Percentiles rank a stretch among this genome's conserved stretches.
Conservation (phyloP, 176 grass and related monocot species). For the Aegilops speltoides region DNA sequence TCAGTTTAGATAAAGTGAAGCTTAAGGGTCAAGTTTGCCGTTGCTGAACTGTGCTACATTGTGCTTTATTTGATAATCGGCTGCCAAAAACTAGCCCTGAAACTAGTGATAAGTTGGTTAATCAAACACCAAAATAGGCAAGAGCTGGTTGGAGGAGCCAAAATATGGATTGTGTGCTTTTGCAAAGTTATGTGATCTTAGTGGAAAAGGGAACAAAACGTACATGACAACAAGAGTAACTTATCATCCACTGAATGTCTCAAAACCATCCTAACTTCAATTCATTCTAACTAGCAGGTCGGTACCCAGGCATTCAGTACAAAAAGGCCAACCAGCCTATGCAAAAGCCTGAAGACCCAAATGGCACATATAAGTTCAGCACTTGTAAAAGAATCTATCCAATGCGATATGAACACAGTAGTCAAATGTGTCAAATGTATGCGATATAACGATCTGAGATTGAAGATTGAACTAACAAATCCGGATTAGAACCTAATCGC, state of each 20-base stretch:
- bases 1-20: not conserved
- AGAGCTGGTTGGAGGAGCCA: not conserved
- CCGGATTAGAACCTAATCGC: not conserved
- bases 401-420: not conserved
- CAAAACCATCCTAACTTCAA: not conserved
- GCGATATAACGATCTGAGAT: not conserved
- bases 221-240: not conserved
- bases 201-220: not conserved
- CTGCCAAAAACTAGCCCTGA: not conserved
- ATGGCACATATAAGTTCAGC: not conserved
- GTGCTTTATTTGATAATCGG: not conserved
- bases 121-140: not conserved
- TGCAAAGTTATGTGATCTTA: not conserved
- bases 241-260: not conserved
- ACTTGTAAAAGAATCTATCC: not conserved
- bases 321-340: not conserved
- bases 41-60: not conserved
- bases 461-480: not conserved
- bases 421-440: not conserved
- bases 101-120: not conserved
- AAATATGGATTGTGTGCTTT: not conserved
- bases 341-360: not conserved
- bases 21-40: not conserved
- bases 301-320: not conserved
- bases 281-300: not conserved